phyloP scores from a whole-genome alignment of 1,284 basidiomycete species.

The Crepidotus sp. region DNA sequence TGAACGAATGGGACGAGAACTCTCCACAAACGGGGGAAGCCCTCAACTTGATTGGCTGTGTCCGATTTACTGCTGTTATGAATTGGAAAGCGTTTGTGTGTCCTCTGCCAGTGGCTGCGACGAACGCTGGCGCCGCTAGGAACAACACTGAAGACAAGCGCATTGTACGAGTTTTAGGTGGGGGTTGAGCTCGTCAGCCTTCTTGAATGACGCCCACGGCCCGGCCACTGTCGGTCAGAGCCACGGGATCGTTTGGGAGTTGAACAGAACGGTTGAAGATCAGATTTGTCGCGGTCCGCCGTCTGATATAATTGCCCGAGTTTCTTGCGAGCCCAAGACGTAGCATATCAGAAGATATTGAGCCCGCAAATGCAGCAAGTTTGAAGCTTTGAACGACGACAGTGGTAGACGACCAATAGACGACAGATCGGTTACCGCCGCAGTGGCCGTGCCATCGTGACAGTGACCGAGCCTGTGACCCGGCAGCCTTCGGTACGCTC shows the following conservation, averaged over 20 bases:
- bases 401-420: no score
- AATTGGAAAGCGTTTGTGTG: conserved; percentile 9
- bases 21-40: conserved; percentile 15
- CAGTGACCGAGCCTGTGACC: no score
- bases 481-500: no score
- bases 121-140: neutral
- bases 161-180: conserved; percentile 1
- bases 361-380: no score
- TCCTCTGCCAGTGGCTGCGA: conserved; percentile 1
- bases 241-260: conserved; percentile 2
- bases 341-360: no score
- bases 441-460: no score
- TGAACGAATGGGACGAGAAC: conserved; percentile 11
- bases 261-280: neutral
- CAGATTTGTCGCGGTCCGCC: conserved; percentile 2
- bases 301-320: no score
- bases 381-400: no score
- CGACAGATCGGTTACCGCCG: no score
- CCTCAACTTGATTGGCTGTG: conserved; percentile 12
- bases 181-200: neutral
- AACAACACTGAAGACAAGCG: conserved; percentile 1
- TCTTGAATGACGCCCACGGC: conserved; percentile 9
- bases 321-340: no score
- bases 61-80: conserved; percentile 16
- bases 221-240: neutral